Evolutionary conservation across 495 filamentous ascomycete species (phyloP).

Genomic region (Usnea hakonensis): DNA sequence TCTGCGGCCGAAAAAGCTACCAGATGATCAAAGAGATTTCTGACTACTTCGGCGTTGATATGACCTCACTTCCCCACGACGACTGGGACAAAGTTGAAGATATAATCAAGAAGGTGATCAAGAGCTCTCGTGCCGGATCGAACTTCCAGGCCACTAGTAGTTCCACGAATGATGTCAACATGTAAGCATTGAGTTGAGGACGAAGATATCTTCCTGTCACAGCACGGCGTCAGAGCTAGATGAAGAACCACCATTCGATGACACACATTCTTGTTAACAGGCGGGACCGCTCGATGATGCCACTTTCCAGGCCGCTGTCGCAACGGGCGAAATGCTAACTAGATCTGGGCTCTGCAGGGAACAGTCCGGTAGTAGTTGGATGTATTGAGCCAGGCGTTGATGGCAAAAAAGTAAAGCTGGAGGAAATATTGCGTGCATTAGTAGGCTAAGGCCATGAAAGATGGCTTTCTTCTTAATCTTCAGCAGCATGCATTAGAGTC

Average conservation of each 20-base stretch:
- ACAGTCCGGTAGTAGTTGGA: slow-evolving; percentile 1
- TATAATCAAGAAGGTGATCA: slow-evolving; percentile 73
- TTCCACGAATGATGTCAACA: slow-evolving; percentile 5
- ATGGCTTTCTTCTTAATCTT: background rate
- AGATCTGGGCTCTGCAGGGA: background rate
- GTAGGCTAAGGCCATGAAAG: background rate
- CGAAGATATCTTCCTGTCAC: background rate
- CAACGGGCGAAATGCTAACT: slow-evolving; percentile 2
- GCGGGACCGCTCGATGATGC: background rate
- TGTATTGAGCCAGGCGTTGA: background rate
- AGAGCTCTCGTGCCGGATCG: slow-evolving; percentile 62
- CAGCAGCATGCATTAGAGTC: background rate
- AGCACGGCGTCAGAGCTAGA: background rate
- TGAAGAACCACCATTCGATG: background rate
- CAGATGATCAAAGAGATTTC: slow-evolving; percentile 68
- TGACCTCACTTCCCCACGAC: slow-evolving; percentile 50
- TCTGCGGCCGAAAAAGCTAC: slow-evolving; percentile 72
- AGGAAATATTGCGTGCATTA: background rate
- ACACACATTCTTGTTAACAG: slow-evolving; percentile 3
- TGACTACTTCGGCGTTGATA: slow-evolving; percentile 54
- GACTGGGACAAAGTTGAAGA: slow-evolving; percentile 88
- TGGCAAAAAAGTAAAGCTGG: background rate
- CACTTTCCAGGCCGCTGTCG: background rate
- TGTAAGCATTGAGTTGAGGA: slow-evolving; percentile 15
- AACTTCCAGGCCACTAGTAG: slow-evolving; percentile 33